These are phyloP conservation scores for Nissolia schottii DNA, from an alignment of 306 rosid species.

Conservation along the genomic window DNA sequence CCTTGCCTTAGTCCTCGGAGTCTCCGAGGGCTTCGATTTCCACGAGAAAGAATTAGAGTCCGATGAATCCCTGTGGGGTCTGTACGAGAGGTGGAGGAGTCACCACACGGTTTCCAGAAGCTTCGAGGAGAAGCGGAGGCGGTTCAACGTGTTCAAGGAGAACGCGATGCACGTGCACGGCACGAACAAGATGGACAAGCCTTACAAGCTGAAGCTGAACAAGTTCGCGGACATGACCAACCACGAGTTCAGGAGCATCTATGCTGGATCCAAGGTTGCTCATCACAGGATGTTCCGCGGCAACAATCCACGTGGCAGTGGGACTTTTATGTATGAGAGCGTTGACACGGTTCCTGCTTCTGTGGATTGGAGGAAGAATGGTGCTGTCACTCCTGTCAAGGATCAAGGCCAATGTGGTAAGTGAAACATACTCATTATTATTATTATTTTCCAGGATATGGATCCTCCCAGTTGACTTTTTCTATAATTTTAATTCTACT, in stretches of 20 bases:
- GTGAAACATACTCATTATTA: not conserved
- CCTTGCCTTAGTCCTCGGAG: constrained; percentile 23
- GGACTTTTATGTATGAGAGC: constrained; percentile 35
- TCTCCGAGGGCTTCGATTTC: constrained; percentile 25
- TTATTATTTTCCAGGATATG: not conserved
- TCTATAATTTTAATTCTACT: too few relatives aligned
- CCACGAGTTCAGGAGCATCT: constrained; percentile 39
- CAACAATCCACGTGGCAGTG: constrained; percentile 17
- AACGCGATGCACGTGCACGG: constrained; percentile 45
- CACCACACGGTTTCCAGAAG: constrained; percentile 44
- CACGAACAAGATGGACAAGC: constrained; percentile 42
- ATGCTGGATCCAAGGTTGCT: constrained; percentile 39
- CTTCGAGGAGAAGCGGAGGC: constrained; percentile 33
- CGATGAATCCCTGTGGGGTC: constrained; percentile 37
- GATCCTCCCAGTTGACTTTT: too few relatives aligned
- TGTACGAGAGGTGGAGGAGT: constrained; percentile 55
- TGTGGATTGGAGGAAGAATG: constrained; percentile 52
- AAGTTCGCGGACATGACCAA: constrained; percentile 55
- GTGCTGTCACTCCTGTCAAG: constrained; percentile 42
- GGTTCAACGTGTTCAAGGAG: constrained; percentile 52
- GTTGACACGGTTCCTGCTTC: constrained; percentile 25
- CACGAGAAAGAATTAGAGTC: constrained; percentile 38
- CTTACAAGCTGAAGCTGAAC: constrained; percentile 55
- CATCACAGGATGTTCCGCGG: constrained; percentile 51
- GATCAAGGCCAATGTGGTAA: constrained; percentile 57